Conservation (phyloP, 345 rosid genomes). For the Eutrema yunnanense region DNA sequence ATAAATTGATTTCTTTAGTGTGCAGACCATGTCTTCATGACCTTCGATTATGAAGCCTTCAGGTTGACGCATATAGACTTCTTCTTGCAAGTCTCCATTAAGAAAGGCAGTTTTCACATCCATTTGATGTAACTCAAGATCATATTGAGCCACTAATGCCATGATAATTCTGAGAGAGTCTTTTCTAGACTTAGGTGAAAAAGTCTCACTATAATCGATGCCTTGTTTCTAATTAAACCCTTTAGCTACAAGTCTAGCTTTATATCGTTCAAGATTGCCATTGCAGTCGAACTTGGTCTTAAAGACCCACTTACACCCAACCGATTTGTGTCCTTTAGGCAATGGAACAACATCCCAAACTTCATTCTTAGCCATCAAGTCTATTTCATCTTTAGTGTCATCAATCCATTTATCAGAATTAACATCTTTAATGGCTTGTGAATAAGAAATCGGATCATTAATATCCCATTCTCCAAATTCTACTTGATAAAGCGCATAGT, state of each 20-base stretch:
- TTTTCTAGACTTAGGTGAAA: too few relatives aligned
- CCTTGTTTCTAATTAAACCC: not conserved
- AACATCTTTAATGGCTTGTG: not conserved
- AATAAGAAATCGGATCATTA: not conserved
- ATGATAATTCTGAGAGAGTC: too few relatives aligned
- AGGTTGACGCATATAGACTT: too few relatives aligned
- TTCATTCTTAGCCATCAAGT: not conserved
- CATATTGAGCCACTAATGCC: too few relatives aligned
- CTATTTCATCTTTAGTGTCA: not conserved
- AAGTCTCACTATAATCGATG: not conserved
- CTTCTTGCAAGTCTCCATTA: too few relatives aligned
- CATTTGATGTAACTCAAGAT: too few relatives aligned
- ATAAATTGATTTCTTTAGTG: too few relatives aligned
- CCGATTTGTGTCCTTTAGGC: not conserved
- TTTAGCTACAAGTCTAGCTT: slow-evolving; percentile 6
- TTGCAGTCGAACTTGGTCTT: not conserved
- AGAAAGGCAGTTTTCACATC: too few relatives aligned
- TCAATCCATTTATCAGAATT: slow-evolving; percentile 1
- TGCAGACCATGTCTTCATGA: too few relatives aligned
- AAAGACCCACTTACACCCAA: not conserved
- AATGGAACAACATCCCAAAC: not conserved
- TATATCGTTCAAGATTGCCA: not conserved
- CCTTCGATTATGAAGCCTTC: too few relatives aligned
- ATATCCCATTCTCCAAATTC: not conserved
- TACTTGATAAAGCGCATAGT: not conserved